These are phyloP conservation scores for Acmispon strigosus DNA, from an alignment of 306 rosid species.

Conservation along the genomic window DNA sequence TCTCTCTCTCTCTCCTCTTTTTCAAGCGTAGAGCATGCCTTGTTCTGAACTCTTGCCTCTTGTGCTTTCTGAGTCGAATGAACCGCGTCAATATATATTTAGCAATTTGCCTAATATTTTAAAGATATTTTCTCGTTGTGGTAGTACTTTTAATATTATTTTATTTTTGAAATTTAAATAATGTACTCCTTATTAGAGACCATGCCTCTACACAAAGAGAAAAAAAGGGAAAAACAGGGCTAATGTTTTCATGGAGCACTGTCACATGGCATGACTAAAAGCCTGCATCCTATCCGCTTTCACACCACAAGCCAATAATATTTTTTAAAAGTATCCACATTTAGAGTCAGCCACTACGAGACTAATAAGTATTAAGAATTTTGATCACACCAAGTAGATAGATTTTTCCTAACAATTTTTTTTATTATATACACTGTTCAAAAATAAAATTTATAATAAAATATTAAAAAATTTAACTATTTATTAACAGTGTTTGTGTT, in stretches of 20 bases:
- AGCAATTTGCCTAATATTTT: neutral
- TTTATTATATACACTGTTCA: no score
- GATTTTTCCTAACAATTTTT: no score
- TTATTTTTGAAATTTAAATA: neutral
- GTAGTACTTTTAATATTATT: neutral
- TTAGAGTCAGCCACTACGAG: no score
- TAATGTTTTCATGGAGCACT: neutral
- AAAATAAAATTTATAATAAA: no score
- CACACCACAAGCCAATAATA: no score
- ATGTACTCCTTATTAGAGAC: no score
- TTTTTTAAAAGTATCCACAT: no score
- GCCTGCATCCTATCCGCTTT: conserved; percentile 16
- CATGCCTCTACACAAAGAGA: conserved; percentile 19
- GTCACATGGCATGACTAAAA: conserved; percentile 45
- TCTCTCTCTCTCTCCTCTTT: conserved; percentile 2
- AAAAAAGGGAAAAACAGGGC: neutral
- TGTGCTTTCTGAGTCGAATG: neutral
- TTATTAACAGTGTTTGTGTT: no score
- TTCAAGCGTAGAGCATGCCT: conserved; percentile 43
- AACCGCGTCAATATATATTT: conserved; percentile 16
- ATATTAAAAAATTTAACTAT: no score
- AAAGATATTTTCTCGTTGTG: neutral
- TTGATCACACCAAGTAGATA: no score
- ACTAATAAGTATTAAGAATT: no score
- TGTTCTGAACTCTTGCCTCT: conserved; percentile 28